These are phyloP conservation scores for Hypholoma fasciculare DNA, from an alignment of 768 basidiomycete species.

Conservation along the genomic window DNA sequence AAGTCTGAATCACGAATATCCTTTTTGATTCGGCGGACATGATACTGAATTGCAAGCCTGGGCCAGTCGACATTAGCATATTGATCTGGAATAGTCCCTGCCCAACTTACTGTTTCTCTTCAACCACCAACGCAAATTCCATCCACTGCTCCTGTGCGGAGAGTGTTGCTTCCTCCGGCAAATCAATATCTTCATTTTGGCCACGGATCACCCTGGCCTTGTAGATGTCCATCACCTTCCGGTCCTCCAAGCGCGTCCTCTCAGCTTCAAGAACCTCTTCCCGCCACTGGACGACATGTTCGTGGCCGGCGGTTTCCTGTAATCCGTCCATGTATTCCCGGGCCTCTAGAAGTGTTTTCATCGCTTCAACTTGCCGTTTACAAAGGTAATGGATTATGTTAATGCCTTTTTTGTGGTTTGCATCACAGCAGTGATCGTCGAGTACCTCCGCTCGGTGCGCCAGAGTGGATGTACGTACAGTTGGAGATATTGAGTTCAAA, in stretches of 20 bases:
- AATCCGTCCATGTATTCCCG: neutral
- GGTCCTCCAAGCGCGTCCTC: neutral
- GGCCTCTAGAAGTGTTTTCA: neutral
- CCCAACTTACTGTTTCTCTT: neutral
- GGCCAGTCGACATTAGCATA: no score
- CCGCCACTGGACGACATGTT: neutral
- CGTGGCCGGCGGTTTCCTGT: neutral
- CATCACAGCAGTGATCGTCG: conserved; percentile 23
- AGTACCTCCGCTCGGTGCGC: conserved; percentile 10
- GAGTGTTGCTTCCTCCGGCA: neutral
- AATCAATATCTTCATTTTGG: neutral
- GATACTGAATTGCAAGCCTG: neutral
- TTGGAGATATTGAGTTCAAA: neutral
- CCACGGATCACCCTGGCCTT: neutral
- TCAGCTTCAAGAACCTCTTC: neutral
- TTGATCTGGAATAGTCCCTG: no score
- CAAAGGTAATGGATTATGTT: conserved; percentile 11
- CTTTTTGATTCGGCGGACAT: neutral
- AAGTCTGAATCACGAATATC: neutral
- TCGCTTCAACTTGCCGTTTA: neutral
- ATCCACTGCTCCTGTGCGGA: neutral
- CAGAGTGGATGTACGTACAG: neutral
- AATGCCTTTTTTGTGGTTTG: conserved; percentile 24
- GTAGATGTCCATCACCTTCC: neutral
- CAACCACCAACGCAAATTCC: neutral